Evolutionary conservation across 768 basidiomycete genomes (phyloP), one percentile per base, ranked within the genome.

Genomic region (Trametes maxima): DNA sequence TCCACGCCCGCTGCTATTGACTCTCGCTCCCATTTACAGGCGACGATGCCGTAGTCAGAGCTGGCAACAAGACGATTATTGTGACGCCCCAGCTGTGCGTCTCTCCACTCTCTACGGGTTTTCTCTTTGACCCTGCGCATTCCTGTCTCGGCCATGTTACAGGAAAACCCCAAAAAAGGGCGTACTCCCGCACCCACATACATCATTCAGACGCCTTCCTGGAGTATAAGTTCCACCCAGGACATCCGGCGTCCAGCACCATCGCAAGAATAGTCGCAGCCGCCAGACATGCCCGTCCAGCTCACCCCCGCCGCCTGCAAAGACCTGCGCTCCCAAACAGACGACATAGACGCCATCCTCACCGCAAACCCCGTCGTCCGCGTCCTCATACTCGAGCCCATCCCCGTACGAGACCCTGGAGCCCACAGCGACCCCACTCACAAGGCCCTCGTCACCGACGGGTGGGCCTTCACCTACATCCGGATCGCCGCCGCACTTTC

Each of bases 361-460:
- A 16, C 25, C 25, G 37, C 48, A n/a, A 13, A 35, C 40, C 57
- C 57, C n/a, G 33, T 50, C 28, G 57, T 58, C 14, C 49, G 57
- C 19, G 28, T 58, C 48, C 33, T 58, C 25, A 7, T 17, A 25
- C 17, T 58, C 25, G 28, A 44, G 11, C 14, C 13, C 28, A 19
- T 28, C 28, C 1, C 2, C 3, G 13, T 11, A 43, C 19, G 28
- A 8, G 54, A 10, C n/a, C 22, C 11, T 2, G 22, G 16, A 14
- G 14, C n/a, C n/a, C n/a, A 13, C 7, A 10, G 3, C 10, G 28
- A 13, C 28, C 33, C 33, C 44, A 16, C 33, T 11, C 17, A 36
- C 37, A 44, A 3, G 19, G 57, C 48, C 12, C 51, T 58, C 40
- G 33, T 58, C 14, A 33, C 25, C 25, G 57, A 58, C 57, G 48